A percentile compares a stretch with the other conserved stretches of the same genome.
Conservation (phyloP, 2,329 filamentous ascomycete species). For the Colletotrichum godetiae region DNA sequence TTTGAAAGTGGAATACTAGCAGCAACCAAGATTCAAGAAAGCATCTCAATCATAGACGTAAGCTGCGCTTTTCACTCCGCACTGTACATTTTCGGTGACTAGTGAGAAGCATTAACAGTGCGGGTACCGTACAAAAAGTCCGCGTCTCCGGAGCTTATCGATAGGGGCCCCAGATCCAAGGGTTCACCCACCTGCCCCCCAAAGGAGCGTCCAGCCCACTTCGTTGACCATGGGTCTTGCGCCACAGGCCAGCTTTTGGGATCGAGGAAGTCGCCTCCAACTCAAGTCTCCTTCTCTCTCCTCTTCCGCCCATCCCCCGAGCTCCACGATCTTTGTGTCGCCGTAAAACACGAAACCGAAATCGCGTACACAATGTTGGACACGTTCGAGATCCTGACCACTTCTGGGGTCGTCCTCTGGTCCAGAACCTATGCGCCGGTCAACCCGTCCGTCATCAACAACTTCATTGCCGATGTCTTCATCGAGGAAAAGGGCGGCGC, state of each 20-base stretch:
- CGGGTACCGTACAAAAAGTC: not conserved
- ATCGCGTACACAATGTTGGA: slow-evolving; percentile 77
- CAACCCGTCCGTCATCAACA: slow-evolving; percentile 87
- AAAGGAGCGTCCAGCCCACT: slow-evolving; percentile 8
- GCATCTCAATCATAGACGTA: no score
- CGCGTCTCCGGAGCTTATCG: slow-evolving; percentile 19
- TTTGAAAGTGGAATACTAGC: no score
- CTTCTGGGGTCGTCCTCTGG: slow-evolving; percentile 97
- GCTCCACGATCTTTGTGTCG: not conserved
- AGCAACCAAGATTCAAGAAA: no score
- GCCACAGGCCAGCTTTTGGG: slow-evolving; percentile 34
- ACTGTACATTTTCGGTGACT: not conserved
- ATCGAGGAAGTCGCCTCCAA: slow-evolving; percentile 28
- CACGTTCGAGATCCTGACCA: slow-evolving; percentile 95
- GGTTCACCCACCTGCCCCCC: not conserved
- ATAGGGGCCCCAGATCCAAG: slow-evolving; percentile 6
- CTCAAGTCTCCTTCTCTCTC: not conserved
- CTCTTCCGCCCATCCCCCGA: not conserved
- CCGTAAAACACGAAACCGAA: not conserved
- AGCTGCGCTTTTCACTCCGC: not conserved
- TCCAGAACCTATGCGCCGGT: slow-evolving; percentile 86
- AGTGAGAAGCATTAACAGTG: not conserved
- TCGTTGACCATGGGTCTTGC: slow-evolving; percentile 29
- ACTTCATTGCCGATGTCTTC: slow-evolving; percentile 95
- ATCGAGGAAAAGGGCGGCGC: slow-evolving; percentile 88